Percentiles rank a stretch among this genome's conserved stretches.
These are phyloP conservation scores for Lactifluus hygrophoroides DNA, from an alignment of 768 basidiomycete genomes.

Conservation along the genomic window DNA sequence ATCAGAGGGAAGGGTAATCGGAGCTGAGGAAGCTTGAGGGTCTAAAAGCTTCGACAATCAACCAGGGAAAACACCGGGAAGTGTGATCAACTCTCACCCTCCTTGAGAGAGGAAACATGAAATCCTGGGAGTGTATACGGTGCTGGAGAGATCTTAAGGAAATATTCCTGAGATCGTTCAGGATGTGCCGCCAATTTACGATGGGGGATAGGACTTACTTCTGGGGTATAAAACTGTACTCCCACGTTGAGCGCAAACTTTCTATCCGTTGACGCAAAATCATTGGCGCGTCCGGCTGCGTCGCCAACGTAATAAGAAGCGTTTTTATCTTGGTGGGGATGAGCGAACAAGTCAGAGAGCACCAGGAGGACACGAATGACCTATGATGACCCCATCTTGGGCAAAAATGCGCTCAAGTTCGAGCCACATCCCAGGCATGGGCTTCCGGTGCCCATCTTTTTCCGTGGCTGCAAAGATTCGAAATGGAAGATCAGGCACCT, in stretches of 20 bases:
- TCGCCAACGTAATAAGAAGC: conserved; percentile 81
- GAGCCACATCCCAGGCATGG: conserved; percentile 81
- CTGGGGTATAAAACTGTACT: conserved; percentile 74
- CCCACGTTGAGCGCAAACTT: conserved; percentile 78
- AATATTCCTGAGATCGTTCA: conserved; percentile 55
- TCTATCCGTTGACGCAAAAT: conserved; percentile 76
- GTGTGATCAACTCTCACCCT: conserved; percentile 17
- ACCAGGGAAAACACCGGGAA: neutral
- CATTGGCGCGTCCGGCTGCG: conserved; percentile 71
- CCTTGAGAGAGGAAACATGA: conserved; percentile 39
- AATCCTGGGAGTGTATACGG: conserved; percentile 58
- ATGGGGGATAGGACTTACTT: conserved; percentile 40
- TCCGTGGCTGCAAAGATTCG: conserved; percentile 68
- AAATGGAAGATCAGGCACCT: conserved; percentile 73
- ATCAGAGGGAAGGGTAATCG: neutral
- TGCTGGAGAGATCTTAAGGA: conserved; percentile 42
- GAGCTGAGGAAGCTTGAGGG: conserved; percentile 40
- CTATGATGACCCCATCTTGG: conserved; percentile 52
- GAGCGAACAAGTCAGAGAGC: neutral
- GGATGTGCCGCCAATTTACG: neutral
- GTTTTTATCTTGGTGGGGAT: conserved; percentile 41
- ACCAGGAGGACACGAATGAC: conserved; percentile 28
- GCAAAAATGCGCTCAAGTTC: conserved; percentile 57
- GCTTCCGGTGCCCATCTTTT: conserved; percentile 74
- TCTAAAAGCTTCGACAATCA: conserved; percentile 41